Base-by-base conservation (phyloP, 352 stramenopile genomes). In the Phytophthora podocarpi region DNA sequence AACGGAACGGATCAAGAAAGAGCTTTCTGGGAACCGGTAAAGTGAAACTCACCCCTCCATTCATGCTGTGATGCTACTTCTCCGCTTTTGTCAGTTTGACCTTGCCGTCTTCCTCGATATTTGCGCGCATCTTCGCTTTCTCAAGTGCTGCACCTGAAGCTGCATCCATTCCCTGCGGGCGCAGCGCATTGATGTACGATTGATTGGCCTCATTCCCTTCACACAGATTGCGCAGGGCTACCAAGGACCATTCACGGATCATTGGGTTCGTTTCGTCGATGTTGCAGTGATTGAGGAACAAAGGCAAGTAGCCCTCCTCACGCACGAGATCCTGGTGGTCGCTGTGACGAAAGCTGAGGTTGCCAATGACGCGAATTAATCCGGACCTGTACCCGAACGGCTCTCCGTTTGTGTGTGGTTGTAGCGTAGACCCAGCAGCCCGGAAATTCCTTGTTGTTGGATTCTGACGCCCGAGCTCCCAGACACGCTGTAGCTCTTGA, bases 261-360 rank as follows among this genome's bases (percentile, higher is more conserved):
- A 97, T 62, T 13, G 89, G 89, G 39, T 96, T 97, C 2, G 62
- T 68, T 48, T 94, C 84, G 54, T 97, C 89, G 8, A 97, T 78
- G 66, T 93, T 96, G 63, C 90, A 97, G 67, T 96, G 89, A 63
- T 91, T 95, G 8, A 97, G 80, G 53, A 97, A 84, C 21, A 97
- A 69, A 20, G 76, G 73, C 10, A 97, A 63, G 50, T 79, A 90
- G 1, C 86, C 85, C 20, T 75, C 66, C 3, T 90, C 74, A 6
- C 90, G 84, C 36, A 97, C 81, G 15, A 88, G 27, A 59, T 97
- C 85, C 70, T 97, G 90, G 35, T 88, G 74, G 0, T 52, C 54
- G 0, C 52, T 64, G 49, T 91, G 73, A 10, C 86, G 81, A 59
- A 90, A 94, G 58, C 82, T 86, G 28, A 94, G 50, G 59, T 97